Evolutionary conservation across 1,284 basidiomycete species (phyloP), one percentile per base, ranked within the genome.

Genomic region (Coriolopsis trogii): DNA sequence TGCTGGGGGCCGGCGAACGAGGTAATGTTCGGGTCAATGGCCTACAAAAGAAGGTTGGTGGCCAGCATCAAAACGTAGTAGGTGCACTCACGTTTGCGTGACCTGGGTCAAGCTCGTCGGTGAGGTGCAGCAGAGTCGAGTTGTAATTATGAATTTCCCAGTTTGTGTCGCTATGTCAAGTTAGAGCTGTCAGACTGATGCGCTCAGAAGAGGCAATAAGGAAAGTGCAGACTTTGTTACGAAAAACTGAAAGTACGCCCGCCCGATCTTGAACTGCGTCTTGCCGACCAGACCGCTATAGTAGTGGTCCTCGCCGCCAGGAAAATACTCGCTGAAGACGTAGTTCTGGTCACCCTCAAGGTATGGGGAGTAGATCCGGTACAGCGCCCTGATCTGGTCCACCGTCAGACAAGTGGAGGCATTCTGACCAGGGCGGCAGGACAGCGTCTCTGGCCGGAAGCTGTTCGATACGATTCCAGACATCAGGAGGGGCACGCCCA

Each of bases 341-440:
- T 58, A 63, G 4, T 58, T 64, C 44, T 63, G 59, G 30, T 69
- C 53, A 5, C 59, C 50, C 23, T 66, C 67, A 49, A 64, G 67
- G 37, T 71, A 56, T 7, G 66, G 65, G 7, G 58, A 46, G 51
- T 67, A 73, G 12, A 73, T 64, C 13, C 67, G 59, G 23, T 55
- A 63, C 24, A 74, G 49, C 3, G 70, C 67, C 25, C 63, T 57
- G 16, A 71, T 66, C 54, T 74, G 72, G 4, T 60, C 44, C 10
- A 42, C 46, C 5, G 65, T 68, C n/a, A 73, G 59, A 46, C 73
- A 74, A 3, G 61, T 63, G 6, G 58, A 56, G 6, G 55, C 48
- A 41, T 65, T 63, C 34, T 61, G 51, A 26, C 57, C 61, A 8
- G 53, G 59, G 9, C 59, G 46, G 55, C 70, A 73, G 16, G 66